Evolutionary conservation across 306 rosid species (phyloP).

Genomic region (Dalbergia cultrata): DNA sequence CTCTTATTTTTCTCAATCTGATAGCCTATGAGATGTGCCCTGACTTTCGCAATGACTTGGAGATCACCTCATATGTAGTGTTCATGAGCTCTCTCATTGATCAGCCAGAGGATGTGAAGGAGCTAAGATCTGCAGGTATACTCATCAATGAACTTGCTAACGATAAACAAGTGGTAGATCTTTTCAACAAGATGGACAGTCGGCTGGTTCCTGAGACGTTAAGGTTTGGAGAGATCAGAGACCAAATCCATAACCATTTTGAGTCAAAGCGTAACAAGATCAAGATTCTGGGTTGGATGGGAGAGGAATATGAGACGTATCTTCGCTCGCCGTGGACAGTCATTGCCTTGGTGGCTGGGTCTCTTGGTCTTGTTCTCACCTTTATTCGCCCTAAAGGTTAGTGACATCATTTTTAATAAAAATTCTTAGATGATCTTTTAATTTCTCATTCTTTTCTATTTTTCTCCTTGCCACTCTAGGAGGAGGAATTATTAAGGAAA

Average conservation of each 20-base stretch:
- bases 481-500: too few species aligned
- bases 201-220: neutral
- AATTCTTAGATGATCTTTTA: too few species aligned
- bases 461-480: too few species aligned
- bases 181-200: neutral
- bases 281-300: neutral
- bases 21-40: conserved; percentile 6
- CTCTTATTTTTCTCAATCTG: neutral
- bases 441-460: too few species aligned
- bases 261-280: neutral
- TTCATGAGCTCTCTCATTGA: conserved; percentile 15
- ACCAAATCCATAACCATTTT: neutral
- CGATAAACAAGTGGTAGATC: neutral
- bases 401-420: too few species aligned
- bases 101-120: conserved; percentile 3
- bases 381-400: neutral
- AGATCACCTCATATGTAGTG: neutral
- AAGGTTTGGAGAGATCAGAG: neutral
- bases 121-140: neutral
- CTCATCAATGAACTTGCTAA: neutral
- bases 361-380: neutral
- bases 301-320: neutral
- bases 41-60: neutral
- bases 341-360: neutral
- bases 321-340: neutral